Evolutionary conservation across 495 filamentous ascomycete genomes (phyloP).

Genomic region (Aspergillus coremiiformis): DNA sequence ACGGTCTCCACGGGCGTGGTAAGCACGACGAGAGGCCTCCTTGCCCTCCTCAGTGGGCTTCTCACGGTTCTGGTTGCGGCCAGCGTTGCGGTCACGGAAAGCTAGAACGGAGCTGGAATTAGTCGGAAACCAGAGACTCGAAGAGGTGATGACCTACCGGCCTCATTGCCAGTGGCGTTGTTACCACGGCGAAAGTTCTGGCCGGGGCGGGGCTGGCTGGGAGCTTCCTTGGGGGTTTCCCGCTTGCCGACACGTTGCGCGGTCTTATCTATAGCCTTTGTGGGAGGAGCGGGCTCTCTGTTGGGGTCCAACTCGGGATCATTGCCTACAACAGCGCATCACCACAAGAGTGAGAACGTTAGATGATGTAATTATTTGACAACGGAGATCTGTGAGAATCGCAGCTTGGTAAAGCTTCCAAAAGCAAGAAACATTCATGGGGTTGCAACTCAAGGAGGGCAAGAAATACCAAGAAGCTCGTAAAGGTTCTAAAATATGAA

Average conservation of each 20-base stretch:
- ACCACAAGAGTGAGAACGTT: conserved; percentile 18
- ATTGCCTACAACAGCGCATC: conserved; percentile 54
- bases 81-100: conserved; percentile 86
- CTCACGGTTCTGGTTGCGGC: conserved; percentile 71
- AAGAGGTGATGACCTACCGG: conserved; percentile 52
- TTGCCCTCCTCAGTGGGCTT: conserved; percentile 68
- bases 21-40: conserved; percentile 42
- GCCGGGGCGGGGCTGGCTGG: conserved; percentile 28
- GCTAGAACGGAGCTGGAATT: conserved; percentile 43
- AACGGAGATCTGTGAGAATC: not conserved
- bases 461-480: conserved; percentile 75
- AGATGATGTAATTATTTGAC: conserved; percentile 17
- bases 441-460: conserved; percentile 15
- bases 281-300: conserved; percentile 65
- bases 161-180: conserved; percentile 68
- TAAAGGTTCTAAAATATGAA: conserved; percentile 57
- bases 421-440: not conserved
- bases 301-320: conserved; percentile 82
- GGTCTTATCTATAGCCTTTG: conserved; percentile 81
- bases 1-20: conserved; percentile 42
- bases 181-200: conserved; percentile 49
- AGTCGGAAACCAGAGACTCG: conserved; percentile 3
- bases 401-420: conserved; percentile 6
- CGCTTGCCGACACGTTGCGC: conserved; percentile 75
- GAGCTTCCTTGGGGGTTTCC: conserved; percentile 70